Base-by-base conservation (phyloP, 106 monocot genomes). In the Platanthera zijinensis region DNA sequence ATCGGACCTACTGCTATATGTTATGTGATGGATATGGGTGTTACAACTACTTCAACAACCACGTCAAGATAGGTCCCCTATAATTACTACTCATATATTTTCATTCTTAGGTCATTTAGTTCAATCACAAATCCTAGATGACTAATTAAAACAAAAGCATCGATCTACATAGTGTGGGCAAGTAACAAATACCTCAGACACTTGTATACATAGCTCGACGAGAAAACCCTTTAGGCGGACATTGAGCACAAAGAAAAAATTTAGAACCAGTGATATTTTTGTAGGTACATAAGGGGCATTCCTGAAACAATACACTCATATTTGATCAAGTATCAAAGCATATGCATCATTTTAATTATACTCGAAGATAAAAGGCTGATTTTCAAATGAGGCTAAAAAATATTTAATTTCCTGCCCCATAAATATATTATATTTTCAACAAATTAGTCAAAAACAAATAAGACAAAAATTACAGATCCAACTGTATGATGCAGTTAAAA, bases 221-320 rank as follows among this genome's bases (percentile, higher is more conserved):
- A 71, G 97, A 94, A 82, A 97, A 89, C 52, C 90, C 86, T 66
- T 77, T 53, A 52, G 86, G 54, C 45, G 94, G 94, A 75, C 97
- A 97, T 21, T 17, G 83, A 74, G 64, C 82, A 84, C 97, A 97
- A 45, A 94, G 85, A 71, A 81, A 71, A 45, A 75, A 56, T 79
- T 89, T 85, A 71, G 97, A 97, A 21, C 97, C 97, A 83, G 80
- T 91, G 48, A 87, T 85, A 86, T 97, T 97, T 85, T 97, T 97
- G 71, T 85, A 97, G 45, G 91, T 94, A 46, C 97, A 93, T 62
- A 89, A 69, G 45, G 97, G 97, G 47, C 97, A 97, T 81, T 97
- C 94, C 96, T 96, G 83, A 45, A 90, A 72, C 71, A 74, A 54
- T 51, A 61, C 15, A 81, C 69, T 57, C 11, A 32, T 51, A 59